Evolutionary conservation across 2,329 filamentous ascomycete species (phyloP), one percentile per base, ranked within the genome.

Genomic region (Amesomyces nigricolor): DNA sequence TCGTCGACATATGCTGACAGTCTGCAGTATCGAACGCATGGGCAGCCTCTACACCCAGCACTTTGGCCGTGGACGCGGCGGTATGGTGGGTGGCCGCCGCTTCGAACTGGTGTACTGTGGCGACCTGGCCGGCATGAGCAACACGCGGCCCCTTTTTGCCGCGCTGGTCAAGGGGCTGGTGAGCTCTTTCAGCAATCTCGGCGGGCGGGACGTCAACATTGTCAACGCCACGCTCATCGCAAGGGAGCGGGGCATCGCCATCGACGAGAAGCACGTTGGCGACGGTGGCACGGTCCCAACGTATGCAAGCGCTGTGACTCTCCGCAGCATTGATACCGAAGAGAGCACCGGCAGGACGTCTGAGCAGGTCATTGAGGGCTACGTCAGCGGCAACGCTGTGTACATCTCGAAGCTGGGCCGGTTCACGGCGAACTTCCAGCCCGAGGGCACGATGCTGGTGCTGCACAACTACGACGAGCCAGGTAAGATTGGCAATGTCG

Each of bases 81-180:
- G 73, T 53, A 73, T 67, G 68, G 72, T 78, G 9, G 82, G 84
- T 47, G 81, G 85, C 0, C 85, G 83, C 40, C 83, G 78, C 8
- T 91, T 91, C 68, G 87, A 91, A 65, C 77, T 92, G 5, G 80
- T 83, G 22, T 92, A 92, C 66, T 86, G 89, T 65, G 89, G 89
- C 50, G 84, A 89, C 52, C 73, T 94, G 19, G 84, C 88, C 0
- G 76, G 73, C 14, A 79, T 91, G 58, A 80, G 80, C 58, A 91
- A 88, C 62, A 92, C 88, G 1, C 85, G 88, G 48, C 89, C 89
- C 0, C 77, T 94, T 2, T 89, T 89, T 61, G 88, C 89, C 0
- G 88, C 88, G 0, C 73, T 92, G 1, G 82, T 92, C 61, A 91
- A 91, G 67, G 89, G 89, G 0, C 77, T 94, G 0, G 78, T 88